Evolutionary conservation across 129 eudicot genomes (phyloP).

Genomic region (Logfia minima): DNA sequence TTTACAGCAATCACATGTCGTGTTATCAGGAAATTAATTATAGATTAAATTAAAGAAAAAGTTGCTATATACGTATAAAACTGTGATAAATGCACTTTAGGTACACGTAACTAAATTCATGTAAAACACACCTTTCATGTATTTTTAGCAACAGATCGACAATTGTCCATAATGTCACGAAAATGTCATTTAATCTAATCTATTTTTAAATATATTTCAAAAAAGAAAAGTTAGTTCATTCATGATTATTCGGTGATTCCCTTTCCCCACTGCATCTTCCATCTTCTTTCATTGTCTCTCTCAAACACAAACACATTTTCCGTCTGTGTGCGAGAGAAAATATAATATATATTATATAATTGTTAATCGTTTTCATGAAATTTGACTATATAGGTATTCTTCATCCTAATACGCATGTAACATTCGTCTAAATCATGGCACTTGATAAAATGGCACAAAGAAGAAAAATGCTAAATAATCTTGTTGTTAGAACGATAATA

Average conservation of each 20-base stretch:
- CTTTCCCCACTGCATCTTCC: slow-evolving; percentile 2
- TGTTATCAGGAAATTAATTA: no score
- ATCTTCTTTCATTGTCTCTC: slow-evolving; percentile 1
- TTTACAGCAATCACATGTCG: no score
- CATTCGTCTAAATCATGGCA: not conserved
- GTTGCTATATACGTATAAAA: no score
- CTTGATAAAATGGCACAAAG: no score
- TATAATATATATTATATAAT: not conserved
- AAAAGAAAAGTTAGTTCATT: slow-evolving; percentile 2
- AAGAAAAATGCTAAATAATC: not conserved
- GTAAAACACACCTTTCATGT: no score
- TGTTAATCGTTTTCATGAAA: no score
- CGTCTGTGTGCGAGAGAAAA: not conserved
- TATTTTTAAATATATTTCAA: not conserved
- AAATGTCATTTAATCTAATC: not conserved
- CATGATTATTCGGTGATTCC: slow-evolving; percentile 14
- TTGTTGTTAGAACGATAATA: not conserved
- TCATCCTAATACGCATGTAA: not conserved
- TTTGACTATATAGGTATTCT: no score
- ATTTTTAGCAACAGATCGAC: no score
- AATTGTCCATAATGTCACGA: not conserved
- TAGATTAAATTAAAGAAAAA: no score
- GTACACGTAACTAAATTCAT: not conserved
- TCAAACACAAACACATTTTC: not conserved
- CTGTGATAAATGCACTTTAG: not conserved